Evolutionary conservation across 768 basidiomycete genomes (phyloP), one percentile per base, ranked within the genome.

Genomic region (Boletus vermiculosoides): DNA sequence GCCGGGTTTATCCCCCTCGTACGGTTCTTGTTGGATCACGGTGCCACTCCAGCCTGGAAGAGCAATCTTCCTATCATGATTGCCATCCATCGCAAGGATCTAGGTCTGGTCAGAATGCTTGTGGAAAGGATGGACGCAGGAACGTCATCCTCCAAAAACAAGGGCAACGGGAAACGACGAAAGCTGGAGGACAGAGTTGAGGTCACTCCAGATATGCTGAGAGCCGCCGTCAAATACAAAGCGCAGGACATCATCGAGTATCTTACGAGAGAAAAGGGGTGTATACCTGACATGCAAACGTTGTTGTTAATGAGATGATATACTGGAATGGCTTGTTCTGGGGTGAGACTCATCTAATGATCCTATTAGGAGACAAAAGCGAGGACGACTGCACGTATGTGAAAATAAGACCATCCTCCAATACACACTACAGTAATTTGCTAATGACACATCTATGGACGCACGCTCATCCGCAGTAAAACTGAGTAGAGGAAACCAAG

Each of bases 231-330:
- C 13, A 81, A 79, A 63, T 77, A 75, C 55, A 77, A 82, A 50
- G 89, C 90, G 8, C 76, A 77, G 52, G 85, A 90, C 56, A 87
- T 94, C 39, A 81, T 84, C 50, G 76, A 87, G 50, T 94, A 90
- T 64, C 73, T 94, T 30, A 81, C 79, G 54, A 70, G 72, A 45
- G 88, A 90, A 69, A 90, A 89, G 71, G 83, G 84, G 11, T 84
- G 85, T 62, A 73, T 90, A 36, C 90, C 90, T 0, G 86, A 90
- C 66, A 81, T 90, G 71, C 79, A 83, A 65, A 89, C 89, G 0
- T 68, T 87, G 37, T 69, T 76, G 50, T 50, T 73, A 60, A 75
- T 78, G 71, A 63, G 65, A 49, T 74, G 53, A 73, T 34, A 10
- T 44, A 45, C 30, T 50, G 42, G 47, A 50, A 56, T 33, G 51